Percentiles rank a stretch among this genome's conserved stretches.
These are phyloP conservation scores for Backusella sp. DNA, from an alignment of 192 early-diverging fungal genomes.

Conservation along the genomic window DNA sequence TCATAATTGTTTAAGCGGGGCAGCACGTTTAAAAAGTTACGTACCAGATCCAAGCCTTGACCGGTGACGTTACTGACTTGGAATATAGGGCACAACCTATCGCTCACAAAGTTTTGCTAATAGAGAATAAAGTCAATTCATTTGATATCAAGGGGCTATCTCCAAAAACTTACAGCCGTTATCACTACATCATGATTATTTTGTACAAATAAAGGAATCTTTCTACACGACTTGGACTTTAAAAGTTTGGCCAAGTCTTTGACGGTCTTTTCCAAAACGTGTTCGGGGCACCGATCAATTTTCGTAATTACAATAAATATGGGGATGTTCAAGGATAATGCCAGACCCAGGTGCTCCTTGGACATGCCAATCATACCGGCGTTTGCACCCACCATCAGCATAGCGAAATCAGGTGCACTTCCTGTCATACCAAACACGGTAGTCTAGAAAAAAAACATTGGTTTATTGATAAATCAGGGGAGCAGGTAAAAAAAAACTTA, in stretches of 20 bases:
- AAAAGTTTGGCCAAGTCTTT: slow-evolving; percentile 82
- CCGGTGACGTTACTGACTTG: slow-evolving; percentile 91
- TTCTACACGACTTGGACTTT: slow-evolving; percentile 87
- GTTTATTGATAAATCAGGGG: no score
- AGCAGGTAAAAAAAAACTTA: background rate
- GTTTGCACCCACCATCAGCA: slow-evolving; percentile 86
- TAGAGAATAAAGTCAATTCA: background rate
- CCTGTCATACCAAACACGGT: slow-evolving; percentile 96
- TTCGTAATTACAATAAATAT: slow-evolving; percentile 92
- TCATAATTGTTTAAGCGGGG: slow-evolving; percentile 65
- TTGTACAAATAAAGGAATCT: slow-evolving; percentile 87
- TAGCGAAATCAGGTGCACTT: slow-evolving; percentile 86
- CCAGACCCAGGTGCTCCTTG: slow-evolving; percentile 90
- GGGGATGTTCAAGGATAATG: slow-evolving; percentile 82
- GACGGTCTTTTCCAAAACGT: slow-evolving; percentile 81
- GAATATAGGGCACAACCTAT: slow-evolving; percentile 91
- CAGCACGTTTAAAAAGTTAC: slow-evolving; percentile 84
- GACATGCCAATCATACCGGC: slow-evolving; percentile 93
- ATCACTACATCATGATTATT: slow-evolving; percentile 73
- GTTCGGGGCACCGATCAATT: slow-evolving; percentile 89
- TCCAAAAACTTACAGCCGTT: slow-evolving; percentile 53
- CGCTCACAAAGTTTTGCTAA: slow-evolving; percentile 72
- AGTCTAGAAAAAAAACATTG: slow-evolving; percentile 61
- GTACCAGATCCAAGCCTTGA: slow-evolving; percentile 61
- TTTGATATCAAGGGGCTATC: no score